Conservation (phyloP, 2,329 filamentous ascomycete species). For the Alternaria triticina region DNA sequence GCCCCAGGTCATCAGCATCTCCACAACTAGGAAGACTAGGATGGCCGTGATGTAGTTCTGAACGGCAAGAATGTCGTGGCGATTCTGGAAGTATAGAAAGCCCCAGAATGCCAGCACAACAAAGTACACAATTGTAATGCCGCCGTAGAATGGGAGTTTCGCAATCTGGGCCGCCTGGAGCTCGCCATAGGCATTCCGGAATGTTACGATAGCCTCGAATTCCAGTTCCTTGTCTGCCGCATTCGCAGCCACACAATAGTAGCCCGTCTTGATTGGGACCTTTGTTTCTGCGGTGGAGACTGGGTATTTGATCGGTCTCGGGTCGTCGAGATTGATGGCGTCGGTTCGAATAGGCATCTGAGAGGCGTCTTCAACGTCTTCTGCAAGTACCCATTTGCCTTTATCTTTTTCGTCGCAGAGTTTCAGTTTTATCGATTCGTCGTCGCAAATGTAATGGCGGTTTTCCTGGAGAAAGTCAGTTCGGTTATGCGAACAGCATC, state of each 20-base stretch:
- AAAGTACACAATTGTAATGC: slow-evolving; percentile 90
- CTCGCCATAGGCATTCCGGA: slow-evolving; percentile 95
- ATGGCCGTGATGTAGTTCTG: slow-evolving; percentile 99
- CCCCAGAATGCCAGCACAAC: slow-evolving; percentile 88
- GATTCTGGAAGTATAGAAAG: slow-evolving; percentile 93
- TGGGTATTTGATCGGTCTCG: slow-evolving; percentile 77
- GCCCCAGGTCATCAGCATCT: slow-evolving; percentile 98
- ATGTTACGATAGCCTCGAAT: slow-evolving; percentile 84
- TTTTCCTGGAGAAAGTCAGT: slow-evolving; percentile 43
- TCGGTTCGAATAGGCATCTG: slow-evolving; percentile 76
- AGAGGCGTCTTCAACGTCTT: slow-evolving; percentile 75
- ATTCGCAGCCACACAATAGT: slow-evolving; percentile 89
- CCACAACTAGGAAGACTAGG: slow-evolving; percentile 87
- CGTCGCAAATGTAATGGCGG: slow-evolving; percentile 77
- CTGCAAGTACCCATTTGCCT: slow-evolving; percentile 81
- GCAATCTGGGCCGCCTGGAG: slow-evolving; percentile 94
- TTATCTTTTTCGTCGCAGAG: slow-evolving; percentile 79
- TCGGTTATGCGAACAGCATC: background rate
- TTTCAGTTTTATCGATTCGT: slow-evolving; percentile 69
- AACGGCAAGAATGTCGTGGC: slow-evolving; percentile 91
- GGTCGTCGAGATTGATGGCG: slow-evolving; percentile 80
- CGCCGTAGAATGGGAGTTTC: slow-evolving; percentile 96
- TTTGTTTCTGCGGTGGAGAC: slow-evolving; percentile 60
- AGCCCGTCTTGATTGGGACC: slow-evolving; percentile 73
- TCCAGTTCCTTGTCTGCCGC: slow-evolving; percentile 68